phyloP scores from a whole-genome alignment of 257 asterid genomes.

The Penstemon newberryi region DNA sequence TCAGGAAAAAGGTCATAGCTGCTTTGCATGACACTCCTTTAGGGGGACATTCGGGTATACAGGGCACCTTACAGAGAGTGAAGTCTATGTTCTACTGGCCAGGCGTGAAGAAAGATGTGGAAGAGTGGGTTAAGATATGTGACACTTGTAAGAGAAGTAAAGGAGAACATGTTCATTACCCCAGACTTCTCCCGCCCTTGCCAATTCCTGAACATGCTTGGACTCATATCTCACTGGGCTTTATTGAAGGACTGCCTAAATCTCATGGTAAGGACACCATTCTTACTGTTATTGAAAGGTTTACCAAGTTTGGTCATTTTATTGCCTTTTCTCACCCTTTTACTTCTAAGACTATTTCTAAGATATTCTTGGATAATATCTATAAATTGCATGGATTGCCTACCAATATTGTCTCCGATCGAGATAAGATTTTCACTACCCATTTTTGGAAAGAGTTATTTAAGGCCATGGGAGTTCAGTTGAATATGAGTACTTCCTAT shows the following conservation, averaged over 20 bases:
- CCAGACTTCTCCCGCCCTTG: background rate
- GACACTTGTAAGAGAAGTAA: too few relatives aligned
- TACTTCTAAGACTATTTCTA: background rate
- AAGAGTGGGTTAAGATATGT: too few relatives aligned
- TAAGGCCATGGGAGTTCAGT: background rate
- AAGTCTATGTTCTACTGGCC: too few relatives aligned
- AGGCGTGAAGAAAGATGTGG: too few relatives aligned
- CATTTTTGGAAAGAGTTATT: background rate
- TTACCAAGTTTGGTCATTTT: background rate
- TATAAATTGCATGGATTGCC: constrained; percentile 4
- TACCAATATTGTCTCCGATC: background rate
- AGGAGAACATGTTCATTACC: background rate
- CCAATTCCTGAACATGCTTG: background rate
- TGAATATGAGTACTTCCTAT: background rate
- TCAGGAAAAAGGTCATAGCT: too few relatives aligned
- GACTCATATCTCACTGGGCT: background rate
- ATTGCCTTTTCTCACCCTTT: background rate
- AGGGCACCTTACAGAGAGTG: too few relatives aligned
- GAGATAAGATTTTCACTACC: background rate
- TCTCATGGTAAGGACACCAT: background rate
- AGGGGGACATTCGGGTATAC: too few relatives aligned
- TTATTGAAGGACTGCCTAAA: background rate
- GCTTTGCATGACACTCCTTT: too few relatives aligned
- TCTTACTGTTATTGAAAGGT: background rate
- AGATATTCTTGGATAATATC: background rate